Base-by-base conservation (phyloP, 441 rosid genomes). In the Jatropha multifida region DNA sequence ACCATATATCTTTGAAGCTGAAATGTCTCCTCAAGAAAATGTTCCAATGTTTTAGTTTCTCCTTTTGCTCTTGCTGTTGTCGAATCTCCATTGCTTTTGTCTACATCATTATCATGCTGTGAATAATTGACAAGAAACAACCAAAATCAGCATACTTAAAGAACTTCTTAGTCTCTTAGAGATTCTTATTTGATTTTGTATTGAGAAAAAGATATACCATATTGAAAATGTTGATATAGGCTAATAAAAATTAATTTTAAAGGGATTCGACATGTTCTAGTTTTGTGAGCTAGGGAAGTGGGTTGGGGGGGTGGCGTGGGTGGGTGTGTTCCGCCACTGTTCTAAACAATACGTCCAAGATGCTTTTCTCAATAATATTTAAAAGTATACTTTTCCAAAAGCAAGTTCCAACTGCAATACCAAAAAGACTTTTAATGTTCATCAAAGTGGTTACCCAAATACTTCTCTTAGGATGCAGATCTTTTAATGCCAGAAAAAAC, bases 1-100 rank as follows among this genome's bases (percentile, higher is more conserved):
- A 95, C 99, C 76, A 89, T 87, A 82, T 88, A 88, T 74, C 94
- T 85, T 86, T 95, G 99, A 61, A 95, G 85, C 83, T 93, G 94
- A 81, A 95, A 95, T 62, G 98, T 92, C 80, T 93, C 97, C 74
- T 93, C 97, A 0, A 95, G 88, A 81, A 86, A 93, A 81, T 88
- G 91, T 81, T 90, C 93, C 23, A 89, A 80, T 48, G 84, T 80
- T 80, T 83, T 93, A 4, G 81, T 90, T 27, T 80, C 85, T 58
- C 79, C 90, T 63, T 83, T 88, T 7, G 41, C 80, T 75, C 76
- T 81, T 17, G 68, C 18, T 5, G 56, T 56, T 23, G 56, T 74
- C 4, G 76, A 32, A 52, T 81, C 87, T 59, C 81, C 85, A 1
- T 7, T 27, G 37, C 52, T 75, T 18, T n/a, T 77, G 49, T 80